phyloP scores from a whole-genome alignment of 2,329 filamentous ascomycete genomes.

The Exophiala aquamarina region DNA sequence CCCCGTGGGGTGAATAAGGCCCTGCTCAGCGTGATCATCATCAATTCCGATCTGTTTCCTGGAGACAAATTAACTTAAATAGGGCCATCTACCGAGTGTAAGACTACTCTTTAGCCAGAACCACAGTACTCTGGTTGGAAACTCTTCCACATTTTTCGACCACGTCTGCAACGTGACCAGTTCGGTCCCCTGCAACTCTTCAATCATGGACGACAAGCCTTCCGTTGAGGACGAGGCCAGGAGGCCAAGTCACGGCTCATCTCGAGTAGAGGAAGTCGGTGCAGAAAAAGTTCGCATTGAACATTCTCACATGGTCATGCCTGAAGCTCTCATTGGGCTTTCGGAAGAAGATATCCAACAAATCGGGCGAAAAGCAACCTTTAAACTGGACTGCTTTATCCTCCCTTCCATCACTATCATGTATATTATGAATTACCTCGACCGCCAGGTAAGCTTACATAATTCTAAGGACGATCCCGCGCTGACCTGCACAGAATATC shows the following conservation, averaged over 20 bases:
- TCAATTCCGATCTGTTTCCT: too few relatives aligned
- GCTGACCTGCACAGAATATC: constrained; percentile 49
- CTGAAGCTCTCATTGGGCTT: constrained; percentile 12
- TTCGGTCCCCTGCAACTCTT: neutral
- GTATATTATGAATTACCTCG: constrained; percentile 60
- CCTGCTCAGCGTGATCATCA: too few relatives aligned
- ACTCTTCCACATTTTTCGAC: too few relatives aligned
- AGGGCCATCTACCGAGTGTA: too few relatives aligned
- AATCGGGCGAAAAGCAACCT: constrained; percentile 15
- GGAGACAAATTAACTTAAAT: too few relatives aligned
- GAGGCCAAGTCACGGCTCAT: neutral
- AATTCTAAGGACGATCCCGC: neutral
- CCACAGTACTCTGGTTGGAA: too few relatives aligned
- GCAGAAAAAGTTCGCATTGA: constrained; percentile 15
- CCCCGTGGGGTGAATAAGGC: too few relatives aligned
- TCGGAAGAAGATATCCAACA: constrained; percentile 11
- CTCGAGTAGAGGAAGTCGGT: constrained; percentile 14
- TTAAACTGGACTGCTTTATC: constrained; percentile 20
- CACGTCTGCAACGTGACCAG: too few relatives aligned
- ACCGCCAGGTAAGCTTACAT: constrained; percentile 36
- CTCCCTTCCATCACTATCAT: constrained; percentile 16
- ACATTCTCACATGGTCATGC: constrained; percentile 12
- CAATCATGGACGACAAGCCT: too few relatives aligned
- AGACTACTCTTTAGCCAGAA: too few relatives aligned
- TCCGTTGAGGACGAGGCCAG: constrained; percentile 1